Evolutionary conservation across 2,329 filamentous ascomycete species (phyloP), one percentile per base, ranked within the genome.

Genomic region (Elsinoe necatrix): DNA sequence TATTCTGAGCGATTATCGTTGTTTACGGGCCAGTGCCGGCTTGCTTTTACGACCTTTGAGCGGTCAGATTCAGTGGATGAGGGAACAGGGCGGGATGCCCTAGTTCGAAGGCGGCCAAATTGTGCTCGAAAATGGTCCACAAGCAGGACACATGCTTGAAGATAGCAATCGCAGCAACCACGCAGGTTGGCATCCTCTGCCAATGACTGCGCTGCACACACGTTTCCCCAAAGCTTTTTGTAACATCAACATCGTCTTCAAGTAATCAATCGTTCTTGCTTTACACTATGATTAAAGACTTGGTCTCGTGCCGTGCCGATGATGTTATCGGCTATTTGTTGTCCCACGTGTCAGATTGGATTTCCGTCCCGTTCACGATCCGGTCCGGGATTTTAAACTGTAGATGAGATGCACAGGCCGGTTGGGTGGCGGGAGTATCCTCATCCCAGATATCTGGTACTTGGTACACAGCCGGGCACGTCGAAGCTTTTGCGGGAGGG

Each of bases 1-100:
- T 25, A 21, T 39, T 37, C 34, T 52, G 48, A 52, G 48, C 48
- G 48, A 52, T 52, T 52, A 52, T 52, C 48, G 48, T 50, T 50
- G 48, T 34, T 52, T 35, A 12, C n/a, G n/a, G n/a, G 25, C 34
- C 12, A 37, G 5, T 37, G 34, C 34, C 34, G 4, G 12, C 34
- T 37, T 37, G 34, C 34, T 37, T 37, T 37, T 3, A 37, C 5
- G 12, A 29, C 27, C 12, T 37, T 37, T n/a, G 34, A 14, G 34
- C 14, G 34, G 34, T 11, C 14, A n/a, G 34, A 7, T 12, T n/a
- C 34, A 4, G 12, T 11, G 3, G 3, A 6, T 6, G 34, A n/a
- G 14, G 14, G 5, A 37, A 12, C 4, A 7, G 34, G 34, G 14
- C 34, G 3, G 34, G 34, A 37, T n/a, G 34, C 14, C 14, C 34